Evolutionary conservation across 2,329 filamentous ascomycete genomes (phyloP).

Genomic region (Colletotrichum camelliae): DNA sequence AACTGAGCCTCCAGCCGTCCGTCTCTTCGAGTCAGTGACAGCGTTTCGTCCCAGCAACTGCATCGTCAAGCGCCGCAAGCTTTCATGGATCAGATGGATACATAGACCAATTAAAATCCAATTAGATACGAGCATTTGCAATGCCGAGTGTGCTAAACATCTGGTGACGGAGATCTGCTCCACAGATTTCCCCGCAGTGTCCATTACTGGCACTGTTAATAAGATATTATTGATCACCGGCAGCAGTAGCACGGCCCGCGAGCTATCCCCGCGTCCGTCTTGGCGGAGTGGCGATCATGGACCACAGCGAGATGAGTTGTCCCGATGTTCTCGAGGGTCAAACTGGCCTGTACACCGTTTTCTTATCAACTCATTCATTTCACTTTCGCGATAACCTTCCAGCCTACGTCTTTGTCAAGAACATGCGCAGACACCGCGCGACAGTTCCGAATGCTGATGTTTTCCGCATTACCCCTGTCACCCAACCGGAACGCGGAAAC

Average conservation of each 20-base stretch:
- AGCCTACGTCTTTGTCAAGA: background rate
- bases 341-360: background rate
- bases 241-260: background rate
- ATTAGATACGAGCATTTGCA: background rate
- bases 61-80: background rate
- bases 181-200: background rate
- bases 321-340: background rate
- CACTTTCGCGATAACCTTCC: background rate
- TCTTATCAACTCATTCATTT: background rate
- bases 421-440: background rate
- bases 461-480: background rate
- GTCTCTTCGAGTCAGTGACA: background rate
- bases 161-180: background rate
- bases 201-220: background rate
- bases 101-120: background rate
- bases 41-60: background rate
- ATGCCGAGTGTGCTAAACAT: background rate
- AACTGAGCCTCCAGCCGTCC: background rate
- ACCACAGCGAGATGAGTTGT: background rate
- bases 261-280: background rate
- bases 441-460: background rate
- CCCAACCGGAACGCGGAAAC: background rate
- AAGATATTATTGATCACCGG: slow-evolving; percentile 4
- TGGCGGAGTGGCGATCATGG: background rate
- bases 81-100: background rate